These are phyloP conservation scores for Bipolaris zeicola DNA, from an alignment of 2,329 filamentous ascomycete genomes.

Conservation along the genomic window DNA sequence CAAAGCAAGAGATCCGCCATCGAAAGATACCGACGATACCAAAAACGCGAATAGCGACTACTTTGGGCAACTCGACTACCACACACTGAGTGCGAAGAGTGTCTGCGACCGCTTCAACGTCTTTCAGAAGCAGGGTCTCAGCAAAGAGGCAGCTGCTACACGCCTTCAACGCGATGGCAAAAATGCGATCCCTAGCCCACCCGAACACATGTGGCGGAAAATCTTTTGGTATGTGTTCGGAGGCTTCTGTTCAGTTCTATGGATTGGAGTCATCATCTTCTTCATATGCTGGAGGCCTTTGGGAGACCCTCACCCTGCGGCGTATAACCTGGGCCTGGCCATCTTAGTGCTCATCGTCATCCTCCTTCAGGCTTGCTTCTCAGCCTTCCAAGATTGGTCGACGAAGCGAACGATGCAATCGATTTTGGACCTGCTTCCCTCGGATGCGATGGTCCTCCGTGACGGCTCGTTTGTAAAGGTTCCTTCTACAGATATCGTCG, in stretches of 20 bases:
- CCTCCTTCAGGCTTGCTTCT: constrained; percentile 1
- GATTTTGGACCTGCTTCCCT: background rate
- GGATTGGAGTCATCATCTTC: constrained; percentile 2
- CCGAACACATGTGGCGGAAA: background rate
- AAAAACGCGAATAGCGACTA: background rate
- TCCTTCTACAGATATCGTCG: background rate
- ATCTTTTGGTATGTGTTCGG: background rate
- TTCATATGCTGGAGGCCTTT: constrained; percentile 4
- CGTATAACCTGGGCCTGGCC: background rate
- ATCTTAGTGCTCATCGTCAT: constrained; percentile 1
- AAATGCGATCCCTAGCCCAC: background rate
- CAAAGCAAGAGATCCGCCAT: background rate
- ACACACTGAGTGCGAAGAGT: background rate
- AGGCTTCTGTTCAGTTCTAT: constrained; percentile 1
- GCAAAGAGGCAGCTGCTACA: constrained; percentile 1
- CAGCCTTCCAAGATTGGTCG: background rate
- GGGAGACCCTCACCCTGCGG: background rate
- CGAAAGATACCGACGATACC: background rate
- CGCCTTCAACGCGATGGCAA: constrained; percentile 1
- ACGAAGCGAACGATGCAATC: constrained; percentile 1
- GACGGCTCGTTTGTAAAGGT: background rate
- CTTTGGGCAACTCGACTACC: constrained; percentile 1
- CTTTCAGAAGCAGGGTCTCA: background rate
- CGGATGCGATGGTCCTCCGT: background rate
- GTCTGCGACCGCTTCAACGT: background rate